Evolutionary conservation across 2,329 filamentous ascomycete species (phyloP), one percentile per base, ranked within the genome.

Genomic region (Apiospora rasikravindrae): DNA sequence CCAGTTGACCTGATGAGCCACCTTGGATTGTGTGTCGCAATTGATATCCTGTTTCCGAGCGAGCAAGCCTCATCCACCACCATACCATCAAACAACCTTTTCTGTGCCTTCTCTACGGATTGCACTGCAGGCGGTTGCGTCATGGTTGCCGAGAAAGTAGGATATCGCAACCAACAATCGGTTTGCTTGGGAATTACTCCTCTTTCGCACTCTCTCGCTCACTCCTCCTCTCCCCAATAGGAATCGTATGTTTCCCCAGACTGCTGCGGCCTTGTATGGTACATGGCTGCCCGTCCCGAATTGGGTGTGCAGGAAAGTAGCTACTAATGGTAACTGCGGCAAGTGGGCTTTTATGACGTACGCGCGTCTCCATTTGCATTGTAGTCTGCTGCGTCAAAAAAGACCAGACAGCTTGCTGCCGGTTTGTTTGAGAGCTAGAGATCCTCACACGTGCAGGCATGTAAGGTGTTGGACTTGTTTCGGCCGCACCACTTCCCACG

Each of bases 391-490:
- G 57, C 57, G 19, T 64, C 33, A 13, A 64, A 64, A 22, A 37
- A 64, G 40, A 33, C 33, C 45, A 64, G 57, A 40, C 57, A 64
- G 57, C 57, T 64, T 64, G 57, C 57, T 64, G 57, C 57, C 29
- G 53, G 53, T 40, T 64, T 64, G 57, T 64, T 64, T 64, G 57
- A 64, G 57, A 64, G 53, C 53, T 61, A 61, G 57, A 64, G 29
- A 14, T n/a, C 33, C 57, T 29, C 29, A 64, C 57, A 64, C 57
- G 57, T 64, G 57, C 57, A 64, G 57, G 57, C 57, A 64, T 70
- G 47, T 51, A 57, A 69, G 57, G 51, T 70, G 47, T 69, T 70
- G 69, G 37, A 26, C 69, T 70, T 70, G 51, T 70, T 61, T 57
- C 57, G 69, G 57, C 69, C 69, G 45, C 45, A n/a, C 22, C n/a